A percentile compares a stretch with the other conserved stretches of the same genome.
These are phyloP conservation scores for Cicer bijugum DNA, from an alignment of 306 rosid genomes.

Conservation along the genomic window DNA sequence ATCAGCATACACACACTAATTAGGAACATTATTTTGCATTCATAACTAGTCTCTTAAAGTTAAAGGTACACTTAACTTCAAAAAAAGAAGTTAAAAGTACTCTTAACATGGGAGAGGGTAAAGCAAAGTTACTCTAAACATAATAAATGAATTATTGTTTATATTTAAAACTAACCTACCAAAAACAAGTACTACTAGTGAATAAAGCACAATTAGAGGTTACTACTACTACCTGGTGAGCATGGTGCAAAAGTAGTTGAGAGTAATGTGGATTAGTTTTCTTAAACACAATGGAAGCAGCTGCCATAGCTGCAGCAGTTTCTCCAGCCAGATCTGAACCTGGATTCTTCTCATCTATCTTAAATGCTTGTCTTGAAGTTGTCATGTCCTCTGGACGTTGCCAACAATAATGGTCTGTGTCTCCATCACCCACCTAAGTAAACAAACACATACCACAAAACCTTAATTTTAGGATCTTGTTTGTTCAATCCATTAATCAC, in stretches of 20 bases:
- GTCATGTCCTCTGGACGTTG: constrained; percentile 91
- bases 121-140: constrained; percentile 14
- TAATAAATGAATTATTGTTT: not conserved
- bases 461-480: not conserved
- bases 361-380: constrained; percentile 79
- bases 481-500: not conserved
- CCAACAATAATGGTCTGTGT: constrained; percentile 90
- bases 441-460: not conserved
- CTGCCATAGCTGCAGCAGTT: constrained; percentile 83
- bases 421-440: constrained; percentile 81
- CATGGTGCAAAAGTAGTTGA: constrained; percentile 75
- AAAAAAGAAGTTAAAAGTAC: not conserved
- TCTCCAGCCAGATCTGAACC: constrained; percentile 92
- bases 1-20: not conserved
- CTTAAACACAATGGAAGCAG: constrained; percentile 69
- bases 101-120: constrained; percentile 6
- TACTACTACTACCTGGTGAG: constrained; percentile 59
- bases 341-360: constrained; percentile 68
- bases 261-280: constrained; percentile 74
- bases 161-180: constrained; percentile 6
- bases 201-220: not conserved
- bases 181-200: not conserved
- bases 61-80: not conserved
- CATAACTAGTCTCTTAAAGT: not conserved
- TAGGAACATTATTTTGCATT: not conserved